Conservation (phyloP, 2,329 filamentous ascomycete genomes). For the Clarireedia paspali region DNA sequence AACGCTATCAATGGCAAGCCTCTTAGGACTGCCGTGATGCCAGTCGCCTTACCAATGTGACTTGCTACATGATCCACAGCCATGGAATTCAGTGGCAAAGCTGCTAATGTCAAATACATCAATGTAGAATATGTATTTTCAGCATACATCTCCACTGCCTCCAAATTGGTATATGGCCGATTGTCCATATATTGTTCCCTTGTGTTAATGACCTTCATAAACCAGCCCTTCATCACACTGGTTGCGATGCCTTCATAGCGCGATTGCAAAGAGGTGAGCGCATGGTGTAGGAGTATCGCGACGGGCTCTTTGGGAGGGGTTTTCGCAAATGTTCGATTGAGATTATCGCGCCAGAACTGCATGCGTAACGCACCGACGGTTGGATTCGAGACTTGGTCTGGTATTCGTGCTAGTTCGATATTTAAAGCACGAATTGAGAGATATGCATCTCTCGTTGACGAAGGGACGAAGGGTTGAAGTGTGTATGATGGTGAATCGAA, state of each 20-base stretch:
- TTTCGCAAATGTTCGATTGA: conserved; percentile 70
- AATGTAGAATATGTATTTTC: conserved; percentile 93
- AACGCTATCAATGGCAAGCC: conserved; percentile 86
- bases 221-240: conserved; percentile 57
- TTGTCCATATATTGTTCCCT: conserved; percentile 79
- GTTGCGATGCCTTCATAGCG: conserved; percentile 33
- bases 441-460: conserved; percentile 70
- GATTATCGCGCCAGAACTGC: conserved; percentile 88
- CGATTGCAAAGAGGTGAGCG: conserved; percentile 53
- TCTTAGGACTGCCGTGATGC: conserved; percentile 78
- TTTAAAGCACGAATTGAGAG: conserved; percentile 88
- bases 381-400: conserved; percentile 83
- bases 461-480: conserved; percentile 76
- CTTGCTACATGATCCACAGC: conserved; percentile 88
- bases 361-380: conserved; percentile 82
- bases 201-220: conserved; percentile 69
- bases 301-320: conserved; percentile 84
- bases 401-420: conserved; percentile 81
- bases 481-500: conserved; percentile 86
- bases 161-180: conserved; percentile 67
- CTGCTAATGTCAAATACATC: conserved; percentile 78
- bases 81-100: conserved; percentile 71
- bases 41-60: conserved; percentile 89
- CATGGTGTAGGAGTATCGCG: conserved; percentile 71
- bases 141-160: conserved; percentile 75